Base-by-base conservation (phyloP, 2,329 filamentous ascomycete genomes). In the Colletotrichum filicis region DNA sequence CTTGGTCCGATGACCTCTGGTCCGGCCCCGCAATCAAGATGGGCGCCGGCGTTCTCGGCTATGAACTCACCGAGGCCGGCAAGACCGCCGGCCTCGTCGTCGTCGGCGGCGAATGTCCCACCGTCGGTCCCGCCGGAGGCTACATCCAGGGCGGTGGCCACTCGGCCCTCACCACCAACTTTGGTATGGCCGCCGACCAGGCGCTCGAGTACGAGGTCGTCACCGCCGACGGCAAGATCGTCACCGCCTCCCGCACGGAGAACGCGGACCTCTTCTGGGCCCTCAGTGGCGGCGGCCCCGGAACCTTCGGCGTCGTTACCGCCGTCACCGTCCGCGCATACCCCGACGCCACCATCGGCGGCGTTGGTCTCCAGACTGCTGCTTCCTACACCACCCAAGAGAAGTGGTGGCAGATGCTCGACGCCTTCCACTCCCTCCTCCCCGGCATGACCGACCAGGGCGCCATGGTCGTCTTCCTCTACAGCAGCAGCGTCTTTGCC, bases 251-350 rank as follows among this genome's bases (percentile, higher is more conserved):
- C 4, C 83, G 82, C 0, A 77, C 76, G 0, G 73, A 86, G 37
- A 88, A 92, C 74, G 70, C 82, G 0, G 90, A 92, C 64, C 82
- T 93, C 1, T 92, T 90, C 81, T 93, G 90, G 91, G 91, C 91
- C 1, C 79, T 92, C 1, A 83, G 84, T 55, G 90, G 90, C 4
- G 90, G 91, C 0, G 90, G 91, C 2, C 87, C 86, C 11, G 89
- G 89, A 19, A 91, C 85, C 35, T 92, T 88, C 75, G 90, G 84
- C 2, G 83, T 92, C 2, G 88, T 92, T 1, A 79, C 85, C 19
- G 88, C 87, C 2, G 83, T 91, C 78, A 91, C 88, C 0, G 82
- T 87, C 53, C 88, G 87, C 73, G 84, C 86, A 1, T 83, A 90
- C 77, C 80, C 82, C 0, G 84, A 87, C 68, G 78, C 78, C 7